These are phyloP conservation scores for Thielaviopsis ethacetica DNA, from an alignment of 2,329 filamentous ascomycete species.

Conservation along the genomic window DNA sequence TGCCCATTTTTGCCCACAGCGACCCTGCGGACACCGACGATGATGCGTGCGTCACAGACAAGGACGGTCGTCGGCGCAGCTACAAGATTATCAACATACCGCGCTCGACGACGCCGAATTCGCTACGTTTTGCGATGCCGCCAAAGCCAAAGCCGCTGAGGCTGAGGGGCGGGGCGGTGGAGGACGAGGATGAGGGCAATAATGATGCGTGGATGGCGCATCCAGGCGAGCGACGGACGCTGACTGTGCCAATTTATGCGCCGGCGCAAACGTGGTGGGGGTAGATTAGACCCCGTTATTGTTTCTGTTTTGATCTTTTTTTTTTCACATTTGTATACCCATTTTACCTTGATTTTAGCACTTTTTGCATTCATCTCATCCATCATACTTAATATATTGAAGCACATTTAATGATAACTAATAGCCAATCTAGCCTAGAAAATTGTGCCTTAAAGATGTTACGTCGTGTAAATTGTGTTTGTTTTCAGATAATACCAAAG, in stretches of 20 bases:
- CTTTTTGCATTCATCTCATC: too few species aligned
- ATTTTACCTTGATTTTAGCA: neutral
- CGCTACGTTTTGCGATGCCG: constrained; percentile 9
- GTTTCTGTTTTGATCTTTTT: neutral
- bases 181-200: neutral
- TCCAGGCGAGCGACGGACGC: constrained; percentile 5
- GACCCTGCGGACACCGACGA: constrained; percentile 4
- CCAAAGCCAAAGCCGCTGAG: constrained; percentile 1
- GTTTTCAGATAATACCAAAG: too few species aligned
- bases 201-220: constrained; percentile 7
- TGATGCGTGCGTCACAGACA: neutral
- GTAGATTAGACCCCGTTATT: neutral
- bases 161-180: neutral
- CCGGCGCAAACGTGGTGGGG: neutral
- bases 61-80: constrained; percentile 7
- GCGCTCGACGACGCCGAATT: constrained; percentile 8
- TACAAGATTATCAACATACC: constrained; percentile 10
- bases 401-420: too few species aligned
- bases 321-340: neutral
- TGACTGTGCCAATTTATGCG: constrained; percentile 2
- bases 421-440: too few species aligned
- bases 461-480: too few species aligned
- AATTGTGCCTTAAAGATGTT: too few species aligned
- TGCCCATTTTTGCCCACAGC: constrained; percentile 10
- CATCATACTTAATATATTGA: too few species aligned